phyloP scores from a whole-genome alignment of 139 green algal genomes.

The Tetraselmis chui region DNA sequence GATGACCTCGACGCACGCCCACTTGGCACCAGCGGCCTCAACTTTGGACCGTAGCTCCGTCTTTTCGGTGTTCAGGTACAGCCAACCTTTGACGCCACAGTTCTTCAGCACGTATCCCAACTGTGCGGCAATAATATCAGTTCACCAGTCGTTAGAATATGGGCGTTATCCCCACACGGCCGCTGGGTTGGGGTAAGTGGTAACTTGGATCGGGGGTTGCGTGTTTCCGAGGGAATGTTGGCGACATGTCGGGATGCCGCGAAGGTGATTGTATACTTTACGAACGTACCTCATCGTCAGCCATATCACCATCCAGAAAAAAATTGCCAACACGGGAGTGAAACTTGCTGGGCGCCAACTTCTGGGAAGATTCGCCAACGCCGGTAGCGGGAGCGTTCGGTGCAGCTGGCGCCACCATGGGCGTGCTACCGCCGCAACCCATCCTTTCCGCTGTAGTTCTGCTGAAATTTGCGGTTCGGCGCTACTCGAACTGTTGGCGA shows the following conservation, averaged over 20 bases:
- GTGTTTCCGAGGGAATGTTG: too few species aligned
- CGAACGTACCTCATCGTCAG: background rate
- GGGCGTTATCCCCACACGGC: too few species aligned
- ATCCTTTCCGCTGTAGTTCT: background rate
- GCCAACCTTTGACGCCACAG: background rate
- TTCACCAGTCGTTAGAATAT: too few species aligned
- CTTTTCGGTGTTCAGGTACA: background rate
- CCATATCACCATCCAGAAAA: background rate
- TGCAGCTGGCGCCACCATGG: background rate
- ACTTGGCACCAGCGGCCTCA: background rate
- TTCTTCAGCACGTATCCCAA: background rate
- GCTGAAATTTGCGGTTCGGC: background rate
- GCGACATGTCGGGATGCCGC: too few species aligned
- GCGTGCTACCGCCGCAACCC: background rate
- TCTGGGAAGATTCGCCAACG: background rate
- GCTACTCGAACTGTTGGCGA: background rate
- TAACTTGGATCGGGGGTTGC: too few species aligned
- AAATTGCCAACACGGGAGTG: background rate
- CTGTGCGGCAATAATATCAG: too few species aligned
- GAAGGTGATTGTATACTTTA: too few species aligned
- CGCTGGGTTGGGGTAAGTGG: too few species aligned
- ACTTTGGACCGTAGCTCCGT: background rate
- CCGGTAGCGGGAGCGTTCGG: background rate
- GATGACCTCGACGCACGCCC: background rate
- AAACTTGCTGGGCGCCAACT: background rate